Conservation (phyloP, 1,284 basidiomycete genomes). For the Leccinum solheimii region DNA sequence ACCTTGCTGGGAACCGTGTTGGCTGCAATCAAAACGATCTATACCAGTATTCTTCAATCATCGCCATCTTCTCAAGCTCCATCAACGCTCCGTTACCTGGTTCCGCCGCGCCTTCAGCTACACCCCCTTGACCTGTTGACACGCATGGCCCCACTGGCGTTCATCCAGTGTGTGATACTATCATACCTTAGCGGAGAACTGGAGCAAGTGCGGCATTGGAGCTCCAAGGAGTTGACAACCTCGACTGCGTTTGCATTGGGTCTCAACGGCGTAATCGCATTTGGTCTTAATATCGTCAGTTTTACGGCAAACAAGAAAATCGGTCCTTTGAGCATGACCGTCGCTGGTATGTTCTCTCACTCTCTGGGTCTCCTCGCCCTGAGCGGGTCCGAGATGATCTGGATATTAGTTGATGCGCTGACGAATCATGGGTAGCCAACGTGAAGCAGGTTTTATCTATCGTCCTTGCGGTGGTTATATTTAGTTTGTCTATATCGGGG, state of each 20-base stretch:
- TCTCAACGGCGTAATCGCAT: constrained; percentile 84
- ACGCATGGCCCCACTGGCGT: constrained; percentile 85
- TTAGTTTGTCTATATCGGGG: constrained; percentile 77
- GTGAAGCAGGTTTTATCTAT: constrained; percentile 95
- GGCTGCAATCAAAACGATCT: constrained; percentile 88
- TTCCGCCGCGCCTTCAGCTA: constrained; percentile 53
- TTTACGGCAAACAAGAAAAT: constrained; percentile 91
- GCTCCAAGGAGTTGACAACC: constrained; percentile 50
- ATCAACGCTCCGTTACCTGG: constrained; percentile 29
- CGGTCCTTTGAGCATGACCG: constrained; percentile 84
- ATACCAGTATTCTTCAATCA: constrained; percentile 80
- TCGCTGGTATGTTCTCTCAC: constrained; percentile 60
- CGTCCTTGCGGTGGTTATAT: constrained; percentile 79
- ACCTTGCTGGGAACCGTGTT: constrained; percentile 87
- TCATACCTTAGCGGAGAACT: constrained; percentile 82
- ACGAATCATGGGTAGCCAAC: constrained; percentile 55
- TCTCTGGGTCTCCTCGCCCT: neutral
- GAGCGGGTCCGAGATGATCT: neutral
- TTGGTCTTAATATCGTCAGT: constrained; percentile 87
- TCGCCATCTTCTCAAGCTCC: constrained; percentile 26
- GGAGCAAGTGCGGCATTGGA: constrained; percentile 55
- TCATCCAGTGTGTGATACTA: constrained; percentile 79
- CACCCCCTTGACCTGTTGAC: constrained; percentile 86
- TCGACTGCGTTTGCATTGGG: constrained; percentile 57
- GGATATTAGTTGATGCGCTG: neutral